Conservation (phyloP, 73 alveolate genomes). For the Uronychia binucleata region DNA sequence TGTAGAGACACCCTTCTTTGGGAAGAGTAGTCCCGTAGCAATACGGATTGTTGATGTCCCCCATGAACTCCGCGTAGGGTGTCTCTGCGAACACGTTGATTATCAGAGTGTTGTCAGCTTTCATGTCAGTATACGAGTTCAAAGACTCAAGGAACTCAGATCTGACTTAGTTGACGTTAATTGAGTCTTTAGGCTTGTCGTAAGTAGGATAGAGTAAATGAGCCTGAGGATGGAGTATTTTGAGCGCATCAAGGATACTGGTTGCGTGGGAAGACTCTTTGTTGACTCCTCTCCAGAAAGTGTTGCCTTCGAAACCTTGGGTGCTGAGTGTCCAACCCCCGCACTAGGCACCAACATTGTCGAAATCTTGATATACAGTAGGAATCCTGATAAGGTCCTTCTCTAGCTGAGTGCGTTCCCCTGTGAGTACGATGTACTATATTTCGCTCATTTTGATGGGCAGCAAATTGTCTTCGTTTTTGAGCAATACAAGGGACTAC, state of each 20-base stretch:
- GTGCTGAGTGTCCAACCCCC: conserved; percentile 66
- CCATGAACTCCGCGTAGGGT: conserved; percentile 69
- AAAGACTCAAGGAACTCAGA: background rate
- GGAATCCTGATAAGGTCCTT: background rate
- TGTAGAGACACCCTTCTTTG: conserved; percentile 48
- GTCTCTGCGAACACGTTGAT: conserved; percentile 45
- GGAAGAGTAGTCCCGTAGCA: conserved; percentile 10
- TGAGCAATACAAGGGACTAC: conserved; percentile 47
- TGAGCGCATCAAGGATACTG: conserved; percentile 28
- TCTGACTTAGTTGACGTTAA: background rate
- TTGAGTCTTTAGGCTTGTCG: background rate
- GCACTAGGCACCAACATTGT: conserved; percentile 59
- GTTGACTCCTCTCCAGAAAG: conserved; percentile 45
- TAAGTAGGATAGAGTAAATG: background rate
- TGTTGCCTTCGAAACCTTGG: conserved; percentile 65
- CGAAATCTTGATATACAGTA: conserved; percentile 34
- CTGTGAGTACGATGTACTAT: conserved; percentile 43
- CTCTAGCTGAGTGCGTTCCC: conserved; percentile 18
- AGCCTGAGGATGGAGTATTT: background rate
- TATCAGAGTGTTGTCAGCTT: conserved; percentile 27
- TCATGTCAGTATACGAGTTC: background rate
- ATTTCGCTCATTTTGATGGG: conserved; percentile 29
- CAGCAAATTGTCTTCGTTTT: conserved; percentile 19
- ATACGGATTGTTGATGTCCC: conserved; percentile 49
- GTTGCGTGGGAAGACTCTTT: conserved; percentile 26